A percentile compares a stretch with the other conserved stretches of the same genome.
Evolutionary conservation across 306 rosid genomes (phyloP).

Genomic region (Cicer chorassanicum): DNA sequence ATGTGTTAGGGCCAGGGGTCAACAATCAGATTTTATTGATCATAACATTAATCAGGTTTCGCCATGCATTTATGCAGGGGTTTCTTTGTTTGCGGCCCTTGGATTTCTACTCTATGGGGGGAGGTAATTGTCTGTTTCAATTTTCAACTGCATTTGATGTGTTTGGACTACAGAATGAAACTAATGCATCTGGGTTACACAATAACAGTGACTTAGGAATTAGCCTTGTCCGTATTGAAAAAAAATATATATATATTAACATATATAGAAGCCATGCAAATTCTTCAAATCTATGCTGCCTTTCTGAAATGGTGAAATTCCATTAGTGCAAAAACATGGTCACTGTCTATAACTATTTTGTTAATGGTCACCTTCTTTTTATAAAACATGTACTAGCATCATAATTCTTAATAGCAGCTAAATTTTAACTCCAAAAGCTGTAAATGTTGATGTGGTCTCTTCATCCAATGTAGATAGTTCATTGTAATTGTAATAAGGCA

Average conservation of each 20-base stretch:
- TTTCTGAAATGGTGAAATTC: constrained; percentile 12
- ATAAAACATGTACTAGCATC: background rate
- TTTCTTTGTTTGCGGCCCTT: constrained; percentile 93
- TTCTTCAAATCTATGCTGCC: constrained; percentile 8
- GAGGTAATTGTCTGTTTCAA: constrained; percentile 62
- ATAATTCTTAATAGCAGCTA: constrained; percentile 19
- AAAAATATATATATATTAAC: background rate
- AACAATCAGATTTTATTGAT: constrained; percentile 28
- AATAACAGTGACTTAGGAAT: constrained; percentile 26
- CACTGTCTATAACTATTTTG: background rate
- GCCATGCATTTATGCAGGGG: constrained; percentile 58
- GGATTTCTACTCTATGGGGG: constrained; percentile 99
- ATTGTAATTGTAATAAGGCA: background rate
- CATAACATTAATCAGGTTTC: constrained; percentile 35
- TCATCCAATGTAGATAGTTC: constrained; percentile 23
- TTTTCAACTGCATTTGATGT: constrained; percentile 36
- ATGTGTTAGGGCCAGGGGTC: background rate
- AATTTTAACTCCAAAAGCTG: constrained; percentile 23
- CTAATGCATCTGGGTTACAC: constrained; percentile 36
- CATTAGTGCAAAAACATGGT: background rate
- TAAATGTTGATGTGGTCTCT: constrained; percentile 10
- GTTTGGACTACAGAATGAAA: constrained; percentile 23
- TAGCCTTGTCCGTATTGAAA: constrained; percentile 33
- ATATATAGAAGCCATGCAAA: background rate
- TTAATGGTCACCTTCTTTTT: background rate